These are phyloP conservation scores for Toxoplasma gondii DNA, from an alignment of 169 alveolate species.

Conservation along the genomic window DNA sequence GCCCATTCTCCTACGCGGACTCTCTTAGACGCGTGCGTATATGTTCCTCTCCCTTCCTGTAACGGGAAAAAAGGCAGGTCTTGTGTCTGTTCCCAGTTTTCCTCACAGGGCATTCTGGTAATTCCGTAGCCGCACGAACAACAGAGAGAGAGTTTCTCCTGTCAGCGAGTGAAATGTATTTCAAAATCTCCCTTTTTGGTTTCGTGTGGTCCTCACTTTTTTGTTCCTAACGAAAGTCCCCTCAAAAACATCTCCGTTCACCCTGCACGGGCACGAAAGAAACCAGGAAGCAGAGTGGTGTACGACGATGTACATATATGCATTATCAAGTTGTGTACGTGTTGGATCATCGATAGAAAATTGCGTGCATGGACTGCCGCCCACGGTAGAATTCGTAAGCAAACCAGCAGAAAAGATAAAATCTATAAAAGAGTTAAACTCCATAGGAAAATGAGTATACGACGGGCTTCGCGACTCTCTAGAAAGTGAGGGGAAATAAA, in stretches of 20 bases:
- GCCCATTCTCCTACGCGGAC: slow-evolving; percentile 36
- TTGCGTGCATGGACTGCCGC: no score
- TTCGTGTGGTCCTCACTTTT: neutral
- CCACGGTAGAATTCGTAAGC: no score
- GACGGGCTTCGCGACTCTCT: no score
- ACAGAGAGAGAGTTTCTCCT: no score
- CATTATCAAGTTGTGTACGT: no score
- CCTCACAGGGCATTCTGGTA: neutral
- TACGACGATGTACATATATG: neutral
- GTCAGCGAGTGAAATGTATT: no score
- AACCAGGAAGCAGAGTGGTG: neutral
- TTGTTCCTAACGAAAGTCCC: slow-evolving; percentile 1
- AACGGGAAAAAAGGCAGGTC: neutral
- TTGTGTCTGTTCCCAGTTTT: neutral
- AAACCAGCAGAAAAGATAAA: no score
- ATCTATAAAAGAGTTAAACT: no score
- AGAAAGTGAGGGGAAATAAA: no score
- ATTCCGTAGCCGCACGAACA: neutral
- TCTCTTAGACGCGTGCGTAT: neutral
- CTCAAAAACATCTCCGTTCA: slow-evolving; percentile 21
- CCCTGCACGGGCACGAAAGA: neutral
- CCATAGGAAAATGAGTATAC: no score
- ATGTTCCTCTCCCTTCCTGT: slow-evolving; percentile 23
- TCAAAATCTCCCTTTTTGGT: neutral
- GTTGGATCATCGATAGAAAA: no score